Base-by-base conservation (phyloP, 306 rosid species). In the Sicyos baderoa region DNA sequence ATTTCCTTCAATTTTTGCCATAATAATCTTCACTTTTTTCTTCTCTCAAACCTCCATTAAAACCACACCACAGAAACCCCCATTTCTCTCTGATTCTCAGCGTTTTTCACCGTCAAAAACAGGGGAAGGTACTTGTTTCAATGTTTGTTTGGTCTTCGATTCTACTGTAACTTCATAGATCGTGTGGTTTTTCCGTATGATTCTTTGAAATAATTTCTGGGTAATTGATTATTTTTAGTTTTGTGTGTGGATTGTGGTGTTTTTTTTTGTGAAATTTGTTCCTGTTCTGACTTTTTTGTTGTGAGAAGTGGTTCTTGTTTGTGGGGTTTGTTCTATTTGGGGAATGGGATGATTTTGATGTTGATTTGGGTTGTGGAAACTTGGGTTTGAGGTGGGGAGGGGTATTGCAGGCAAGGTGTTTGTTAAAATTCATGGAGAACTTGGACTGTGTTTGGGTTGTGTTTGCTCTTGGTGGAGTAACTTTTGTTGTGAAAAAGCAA, bases 381-480 rank as follows among this genome's bases (percentile, higher is more conserved):
- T 40, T 76, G 91, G 89, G 54, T 85, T 75, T 45, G 85, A 73
- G 65, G 1, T 16, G 3, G 97, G 86, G 49, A 86, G 80, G 76
- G 82, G 76, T 62, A 76, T 74, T 40, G 78, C 82, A 17, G 78
- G 80, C 25, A 0, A 81, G 71, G 77, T 85, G 93, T 78, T 84
- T 86, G 84, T 42, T 23, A 53, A 85, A 81, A 72, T 44, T 88
- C 62, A 85, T 90, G 1, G 85, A 79, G 78, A 85, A 80, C 82
- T 84, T 90, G 0, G 86, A 84, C 25, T 82, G 88, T 72, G 89
- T 84, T 32, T 91, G 96, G 97, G 80, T 87, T 19, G 88, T 90
- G 67, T 90, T 91, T 0, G 87, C 91, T 74, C 97, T 86, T 22
- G 97, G 97, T 1, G 97, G 97, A 48, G 87, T 87, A 54, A 83